Percentiles rank a stretch among this genome's conserved stretches.
Evolutionary conservation across 306 rosid species (phyloP).

Genomic region (Myrica gale): DNA sequence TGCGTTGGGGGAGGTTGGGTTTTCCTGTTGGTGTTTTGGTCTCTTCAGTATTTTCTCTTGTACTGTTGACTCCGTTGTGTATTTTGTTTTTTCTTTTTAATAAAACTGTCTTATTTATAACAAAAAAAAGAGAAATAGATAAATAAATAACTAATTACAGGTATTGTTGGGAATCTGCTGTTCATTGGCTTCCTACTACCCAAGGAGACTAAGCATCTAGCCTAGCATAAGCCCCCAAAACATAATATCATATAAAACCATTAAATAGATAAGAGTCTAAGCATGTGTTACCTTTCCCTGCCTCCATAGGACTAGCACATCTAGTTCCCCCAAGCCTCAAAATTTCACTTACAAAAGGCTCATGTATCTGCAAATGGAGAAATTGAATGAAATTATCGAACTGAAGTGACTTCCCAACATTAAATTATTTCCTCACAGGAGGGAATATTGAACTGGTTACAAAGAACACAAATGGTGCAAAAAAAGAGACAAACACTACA

Average conservation of each 20-base stretch:
- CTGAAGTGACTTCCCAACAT: conserved; percentile 4
- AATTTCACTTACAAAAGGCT: conserved; percentile 42
- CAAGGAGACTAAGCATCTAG: conserved; percentile 4
- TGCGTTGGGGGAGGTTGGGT: too few species aligned
- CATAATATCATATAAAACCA: conserved; percentile 1
- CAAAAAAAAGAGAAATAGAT: too few species aligned
- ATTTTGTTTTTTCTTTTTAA: too few species aligned
- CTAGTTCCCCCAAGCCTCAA: conserved; percentile 66
- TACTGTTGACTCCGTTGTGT: too few species aligned
- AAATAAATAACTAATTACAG: not conserved
- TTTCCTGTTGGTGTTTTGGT: too few species aligned
- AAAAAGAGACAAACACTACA: not conserved
- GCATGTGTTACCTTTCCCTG: conserved; percentile 60
- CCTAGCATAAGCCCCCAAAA: not conserved
- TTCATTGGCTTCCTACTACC: conserved; percentile 16
- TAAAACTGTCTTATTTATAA: too few species aligned
- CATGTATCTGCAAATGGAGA: conserved; percentile 45
- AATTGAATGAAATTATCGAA: not conserved
- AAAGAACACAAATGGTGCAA: not conserved
- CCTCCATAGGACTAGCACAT: conserved; percentile 63
- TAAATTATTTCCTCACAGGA: not conserved
- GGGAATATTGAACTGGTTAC: not conserved
- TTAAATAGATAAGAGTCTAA: conserved; percentile 24
- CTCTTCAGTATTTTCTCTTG: too few species aligned
- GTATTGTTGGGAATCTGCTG: not conserved